Evolutionary conservation across 2,329 filamentous ascomycete species (phyloP).

Genomic region (Neonectria faginata): DNA sequence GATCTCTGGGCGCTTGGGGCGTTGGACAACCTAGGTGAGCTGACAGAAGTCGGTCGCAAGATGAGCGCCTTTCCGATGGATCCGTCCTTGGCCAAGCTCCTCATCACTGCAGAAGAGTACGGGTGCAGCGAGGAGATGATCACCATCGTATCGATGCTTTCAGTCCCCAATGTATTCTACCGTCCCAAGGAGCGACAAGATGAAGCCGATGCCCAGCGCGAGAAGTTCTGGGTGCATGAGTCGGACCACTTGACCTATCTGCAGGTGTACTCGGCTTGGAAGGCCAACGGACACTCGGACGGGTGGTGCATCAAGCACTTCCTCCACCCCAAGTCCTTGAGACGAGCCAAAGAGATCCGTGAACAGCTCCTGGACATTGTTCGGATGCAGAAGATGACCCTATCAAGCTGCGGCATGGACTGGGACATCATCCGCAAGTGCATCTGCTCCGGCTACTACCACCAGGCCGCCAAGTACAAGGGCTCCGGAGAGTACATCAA

Average conservation of each 20-base stretch:
- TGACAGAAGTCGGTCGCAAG: slow-evolving; percentile 86
- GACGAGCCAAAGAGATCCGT: slow-evolving; percentile 91
- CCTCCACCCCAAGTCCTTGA: slow-evolving; percentile 91
- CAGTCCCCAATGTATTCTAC: slow-evolving; percentile 96
- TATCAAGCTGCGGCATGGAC: slow-evolving; percentile 92
- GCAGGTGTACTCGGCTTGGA: slow-evolving; percentile 97
- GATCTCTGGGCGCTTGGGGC: slow-evolving; percentile 97
- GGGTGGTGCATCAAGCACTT: slow-evolving; percentile 95
- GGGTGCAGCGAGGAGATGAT: slow-evolving; percentile 97
- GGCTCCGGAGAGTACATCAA: slow-evolving; percentile 98
- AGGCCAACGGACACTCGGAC: slow-evolving; percentile 88
- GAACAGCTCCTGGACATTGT: slow-evolving; percentile 96
- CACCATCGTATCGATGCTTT: slow-evolving; percentile 97
- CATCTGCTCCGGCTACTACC: slow-evolving; percentile 98
- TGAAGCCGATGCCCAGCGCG: slow-evolving; percentile 92
- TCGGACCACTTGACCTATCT: slow-evolving; percentile 96
- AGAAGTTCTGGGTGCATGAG: slow-evolving; percentile 99
- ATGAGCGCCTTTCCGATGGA: slow-evolving; percentile 99
- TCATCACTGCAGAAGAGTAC: slow-evolving; percentile 92
- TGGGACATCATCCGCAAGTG: slow-evolving; percentile 97
- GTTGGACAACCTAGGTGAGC: slow-evolving; percentile 90
- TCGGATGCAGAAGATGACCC: slow-evolving; percentile 89
- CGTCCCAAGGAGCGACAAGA: slow-evolving; percentile 96
- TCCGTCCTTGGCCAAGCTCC: slow-evolving; percentile 90
- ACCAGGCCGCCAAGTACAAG: slow-evolving; percentile 95